Base-by-base conservation (phyloP, 306 rosid species). In the Hippophae gyantsensis region DNA sequence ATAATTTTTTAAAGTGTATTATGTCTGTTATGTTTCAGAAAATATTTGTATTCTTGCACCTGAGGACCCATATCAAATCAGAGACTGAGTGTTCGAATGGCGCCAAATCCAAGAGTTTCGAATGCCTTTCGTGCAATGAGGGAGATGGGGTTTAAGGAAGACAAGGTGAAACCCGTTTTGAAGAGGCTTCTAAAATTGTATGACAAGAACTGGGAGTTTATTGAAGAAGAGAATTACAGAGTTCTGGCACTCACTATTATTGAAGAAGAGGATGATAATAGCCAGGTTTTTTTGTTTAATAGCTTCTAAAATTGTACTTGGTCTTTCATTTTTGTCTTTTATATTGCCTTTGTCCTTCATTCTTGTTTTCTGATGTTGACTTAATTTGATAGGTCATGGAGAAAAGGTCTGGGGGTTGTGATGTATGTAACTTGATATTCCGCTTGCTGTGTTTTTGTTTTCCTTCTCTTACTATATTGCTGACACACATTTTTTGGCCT, bases 161-260 rank as follows among this genome's bases (percentile, higher is more conserved):
- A 64, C 5, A 72, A 78, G 77, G 88, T 87, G 40, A 92, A 88
- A 56, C 90, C 93, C 1, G 96, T 88, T 11, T 66, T 88, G 54
- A 88, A 84, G 76, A 82, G 68, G 38, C 93, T 92, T 18, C 67
- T 92, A 43, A 83, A 64, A 43, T 60, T 86, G 79, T 92, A 85
- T 77, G 88, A 92, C 27, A 84, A 74, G 62, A 78, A 88, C 58
- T 88, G 99, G 99, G 86, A 74, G 45, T 87, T 92, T 12, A 92
- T 92, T 43, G 99, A 92, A 84, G 88, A 68, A 82, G 99, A 92
- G 78, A 84, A 72, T 60, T 92, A 85, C 62, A 76, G 96, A 76
- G 95, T 56, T 78, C 83, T 92, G 32, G 84, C 83, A 53, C 96
- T 87, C 78, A 87, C 96, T 42, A 82, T 92, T 60, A 87, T 92